Evolutionary conservation across 2,329 filamentous ascomycete genomes (phyloP).

Genomic region (Neonectria neomacrospora): DNA sequence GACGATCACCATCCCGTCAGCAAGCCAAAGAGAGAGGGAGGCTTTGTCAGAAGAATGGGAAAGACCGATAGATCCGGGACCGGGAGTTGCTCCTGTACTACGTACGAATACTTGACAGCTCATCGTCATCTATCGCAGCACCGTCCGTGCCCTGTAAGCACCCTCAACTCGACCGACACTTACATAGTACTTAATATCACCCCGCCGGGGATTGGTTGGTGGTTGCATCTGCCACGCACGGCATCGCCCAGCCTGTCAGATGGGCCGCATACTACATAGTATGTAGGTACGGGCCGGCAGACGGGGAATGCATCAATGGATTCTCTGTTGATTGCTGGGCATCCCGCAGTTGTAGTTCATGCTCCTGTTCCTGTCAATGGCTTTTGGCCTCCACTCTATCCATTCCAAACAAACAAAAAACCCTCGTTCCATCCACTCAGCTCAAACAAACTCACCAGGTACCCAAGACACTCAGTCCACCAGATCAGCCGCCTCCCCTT

Average conservation of each 20-base stretch:
- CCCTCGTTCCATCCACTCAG: slow-evolving; percentile 9
- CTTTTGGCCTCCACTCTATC: neutral
- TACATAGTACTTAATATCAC: slow-evolving; percentile 10
- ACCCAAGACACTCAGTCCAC: slow-evolving; percentile 12
- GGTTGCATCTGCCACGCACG: slow-evolving; percentile 26
- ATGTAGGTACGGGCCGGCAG: slow-evolving; percentile 11
- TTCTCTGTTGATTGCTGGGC: slow-evolving; percentile 15
- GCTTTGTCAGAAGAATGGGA: neutral
- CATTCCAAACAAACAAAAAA: slow-evolving; percentile 23
- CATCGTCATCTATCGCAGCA: slow-evolving; percentile 13
- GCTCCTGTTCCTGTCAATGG: slow-evolving; percentile 7
- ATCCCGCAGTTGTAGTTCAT: slow-evolving; percentile 6
- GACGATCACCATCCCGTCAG: neutral
- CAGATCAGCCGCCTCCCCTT: neutral
- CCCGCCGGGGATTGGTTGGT: slow-evolving; percentile 21
- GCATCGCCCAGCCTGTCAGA: slow-evolving; percentile 6
- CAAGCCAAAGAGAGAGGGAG: neutral
- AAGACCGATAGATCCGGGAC: neutral
- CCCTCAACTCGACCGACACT: slow-evolving; percentile 13
- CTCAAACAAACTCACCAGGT: slow-evolving; percentile 3
- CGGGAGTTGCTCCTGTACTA: neutral
- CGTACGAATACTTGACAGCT: slow-evolving; percentile 1
- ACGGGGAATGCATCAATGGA: slow-evolving; percentile 2
- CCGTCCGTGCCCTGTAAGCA: slow-evolving; percentile 14
- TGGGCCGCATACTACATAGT: slow-evolving; percentile 22